These are phyloP conservation scores for Flaveria linearis DNA, from an alignment of 129 eudicot genomes.

Conservation along the genomic window DNA sequence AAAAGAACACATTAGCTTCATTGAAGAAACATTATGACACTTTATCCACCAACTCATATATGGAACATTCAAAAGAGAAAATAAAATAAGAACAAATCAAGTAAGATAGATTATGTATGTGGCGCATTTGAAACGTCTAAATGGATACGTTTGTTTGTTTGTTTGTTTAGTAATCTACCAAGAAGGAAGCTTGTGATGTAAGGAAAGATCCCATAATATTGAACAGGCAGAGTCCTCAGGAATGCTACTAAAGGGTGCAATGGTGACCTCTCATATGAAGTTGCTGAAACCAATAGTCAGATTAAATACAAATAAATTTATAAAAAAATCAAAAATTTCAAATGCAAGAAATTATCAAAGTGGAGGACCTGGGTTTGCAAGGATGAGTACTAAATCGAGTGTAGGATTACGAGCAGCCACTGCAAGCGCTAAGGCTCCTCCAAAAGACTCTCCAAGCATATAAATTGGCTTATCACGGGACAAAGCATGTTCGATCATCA, in stretches of 20 bases:
- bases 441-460: constrained; percentile 78
- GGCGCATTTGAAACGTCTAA: too few species aligned
- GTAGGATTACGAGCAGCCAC: constrained; percentile 80
- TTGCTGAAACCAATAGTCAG: constrained; percentile 65
- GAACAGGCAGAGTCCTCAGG: constrained; percentile 63
- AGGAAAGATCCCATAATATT: constrained; percentile 64
- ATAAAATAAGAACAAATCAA: too few species aligned
- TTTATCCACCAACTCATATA: too few species aligned
- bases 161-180: constrained; percentile 46
- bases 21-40: too few species aligned
- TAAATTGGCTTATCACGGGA: constrained; percentile 75
- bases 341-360: neutral
- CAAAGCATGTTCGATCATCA: constrained; percentile 60
- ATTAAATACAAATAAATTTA: neutral
- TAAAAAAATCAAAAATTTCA: neutral
- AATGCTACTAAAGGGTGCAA: constrained; percentile 65
- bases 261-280: constrained; percentile 74
- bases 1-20: too few species aligned
- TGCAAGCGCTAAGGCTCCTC: constrained; percentile 82
- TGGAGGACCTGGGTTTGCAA: constrained; percentile 74
- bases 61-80: too few species aligned
- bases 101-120: too few species aligned
- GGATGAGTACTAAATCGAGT: constrained; percentile 58
- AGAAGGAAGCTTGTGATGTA: constrained; percentile 60
- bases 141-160: neutral